A percentile compares a stretch with the other conserved stretches of the same genome.
phyloP scores from a whole-genome alignment of 768 basidiomycete species.

The Leccinum rimulosum region DNA sequence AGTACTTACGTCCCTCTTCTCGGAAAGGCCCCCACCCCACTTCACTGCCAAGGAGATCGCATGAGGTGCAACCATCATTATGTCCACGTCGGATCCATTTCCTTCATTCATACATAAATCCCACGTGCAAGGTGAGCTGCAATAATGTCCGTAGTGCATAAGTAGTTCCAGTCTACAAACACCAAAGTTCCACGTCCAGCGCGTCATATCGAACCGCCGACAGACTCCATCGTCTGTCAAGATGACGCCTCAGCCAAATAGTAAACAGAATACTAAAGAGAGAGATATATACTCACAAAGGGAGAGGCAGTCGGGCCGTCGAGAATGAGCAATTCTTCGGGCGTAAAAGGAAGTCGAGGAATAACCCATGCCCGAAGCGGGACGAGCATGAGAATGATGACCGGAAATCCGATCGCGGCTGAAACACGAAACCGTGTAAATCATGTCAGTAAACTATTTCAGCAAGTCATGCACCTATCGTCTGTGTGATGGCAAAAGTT shows the following conservation, averaged over 20 bases:
- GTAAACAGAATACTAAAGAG: background rate
- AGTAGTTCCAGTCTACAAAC: background rate
- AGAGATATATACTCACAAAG: constrained; percentile 64
- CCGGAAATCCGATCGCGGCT: constrained; percentile 90
- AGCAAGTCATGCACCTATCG: constrained; percentile 57
- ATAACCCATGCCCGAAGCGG: constrained; percentile 73
- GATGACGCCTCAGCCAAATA: no score
- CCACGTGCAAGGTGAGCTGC: no score
- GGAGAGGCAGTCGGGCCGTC: constrained; percentile 87
- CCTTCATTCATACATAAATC: background rate
- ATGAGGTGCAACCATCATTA: background rate
- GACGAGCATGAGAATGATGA: constrained; percentile 81
- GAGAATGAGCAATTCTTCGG: constrained; percentile 77
- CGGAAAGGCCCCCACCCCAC: no score
- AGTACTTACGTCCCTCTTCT: no score
- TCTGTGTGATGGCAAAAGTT: constrained; percentile 90
- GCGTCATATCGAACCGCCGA: constrained; percentile 33
- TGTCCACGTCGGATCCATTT: background rate
- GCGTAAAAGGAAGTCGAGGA: constrained; percentile 71
- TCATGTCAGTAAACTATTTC: background rate
- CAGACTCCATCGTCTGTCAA: constrained; percentile 43
- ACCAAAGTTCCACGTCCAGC: background rate
- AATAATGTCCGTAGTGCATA: background rate
- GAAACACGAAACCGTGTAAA: constrained; percentile 33
- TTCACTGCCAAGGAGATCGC: constrained; percentile 20